These are phyloP conservation scores for Aureobasidium sp. DNA, from an alignment of 2,329 filamentous ascomycete species.

Conservation along the genomic window DNA sequence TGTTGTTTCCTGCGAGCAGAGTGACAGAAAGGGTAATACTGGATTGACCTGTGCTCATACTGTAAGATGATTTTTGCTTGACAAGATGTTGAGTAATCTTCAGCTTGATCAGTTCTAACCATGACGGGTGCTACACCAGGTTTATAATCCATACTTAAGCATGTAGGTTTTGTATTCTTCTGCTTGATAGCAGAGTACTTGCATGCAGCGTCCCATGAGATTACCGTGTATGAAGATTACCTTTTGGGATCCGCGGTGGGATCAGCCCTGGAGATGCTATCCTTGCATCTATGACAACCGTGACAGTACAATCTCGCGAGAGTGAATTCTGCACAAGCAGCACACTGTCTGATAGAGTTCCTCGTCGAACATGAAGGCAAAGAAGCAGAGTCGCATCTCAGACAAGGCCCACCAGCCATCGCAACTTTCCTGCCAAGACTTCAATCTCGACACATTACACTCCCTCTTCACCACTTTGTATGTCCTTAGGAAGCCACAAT, in stretches of 20 bases:
- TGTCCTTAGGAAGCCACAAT: neutral
- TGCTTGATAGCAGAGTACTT: neutral
- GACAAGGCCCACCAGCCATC: neutral
- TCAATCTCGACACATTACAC: neutral
- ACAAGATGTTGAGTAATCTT: neutral
- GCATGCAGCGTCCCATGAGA: neutral
- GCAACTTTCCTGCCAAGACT: conserved; percentile 1
- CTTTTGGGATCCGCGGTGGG: neutral
- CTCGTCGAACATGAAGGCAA: neutral
- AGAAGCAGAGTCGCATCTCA: neutral
- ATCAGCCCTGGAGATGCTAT: neutral
- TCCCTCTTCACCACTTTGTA: neutral
- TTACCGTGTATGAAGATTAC: neutral
- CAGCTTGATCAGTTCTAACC: neutral
- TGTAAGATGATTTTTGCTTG: neutral
- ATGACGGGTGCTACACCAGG: neutral
- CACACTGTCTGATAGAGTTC: neutral
- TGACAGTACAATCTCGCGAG: neutral
- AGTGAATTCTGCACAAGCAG: neutral
- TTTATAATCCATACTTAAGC: neutral
- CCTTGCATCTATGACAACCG: neutral
- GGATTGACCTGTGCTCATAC: neutral
- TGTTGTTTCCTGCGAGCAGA: neutral
- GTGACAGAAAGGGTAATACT: neutral
- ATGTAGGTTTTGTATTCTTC: neutral